Percentiles rank a stretch among this genome's conserved stretches.
Evolutionary conservation across 2,329 filamentous ascomycete species (phyloP).

Genomic region (Calonectria pauciramosa): DNA sequence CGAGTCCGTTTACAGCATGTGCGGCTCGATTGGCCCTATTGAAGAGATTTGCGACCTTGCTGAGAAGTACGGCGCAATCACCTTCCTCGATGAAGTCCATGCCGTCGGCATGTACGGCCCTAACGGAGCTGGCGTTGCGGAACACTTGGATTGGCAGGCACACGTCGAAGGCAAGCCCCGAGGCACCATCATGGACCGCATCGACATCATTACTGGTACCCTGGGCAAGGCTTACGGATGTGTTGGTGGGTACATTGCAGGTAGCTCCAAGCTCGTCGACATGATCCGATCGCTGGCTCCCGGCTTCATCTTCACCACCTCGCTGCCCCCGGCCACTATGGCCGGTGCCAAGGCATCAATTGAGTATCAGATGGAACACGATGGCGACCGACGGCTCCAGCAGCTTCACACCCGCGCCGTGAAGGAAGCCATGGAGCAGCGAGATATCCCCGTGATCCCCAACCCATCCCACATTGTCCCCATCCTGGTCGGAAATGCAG

Average conservation of each 20-base stretch:
- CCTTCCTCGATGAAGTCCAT: conserved; percentile 98
- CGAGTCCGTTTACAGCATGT: conserved; percentile 99
- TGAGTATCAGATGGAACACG: conserved; percentile 89
- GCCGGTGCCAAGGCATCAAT: conserved; percentile 92
- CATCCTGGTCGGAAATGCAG: conserved; percentile 92
- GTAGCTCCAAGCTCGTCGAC: conserved; percentile 87
- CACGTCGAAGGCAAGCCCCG: conserved; percentile 80
- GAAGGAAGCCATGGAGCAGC: conserved; percentile 83
- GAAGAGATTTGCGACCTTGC: conserved; percentile 96
- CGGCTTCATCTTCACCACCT: conserved; percentile 99
- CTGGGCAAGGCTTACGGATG: conserved; percentile 98
- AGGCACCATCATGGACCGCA: conserved; percentile 93
- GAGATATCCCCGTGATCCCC: conserved; percentile 95
- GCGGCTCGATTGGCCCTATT: conserved; percentile 95
- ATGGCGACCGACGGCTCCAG: conserved; percentile 90
- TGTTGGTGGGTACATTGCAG: conserved; percentile 97
- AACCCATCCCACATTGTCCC: conserved; percentile 98
- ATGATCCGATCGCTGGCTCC: conserved; percentile 94
- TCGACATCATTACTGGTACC: conserved; percentile 98
- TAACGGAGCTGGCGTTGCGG: conserved; percentile 93
- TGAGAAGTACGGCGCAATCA: conserved; percentile 97
- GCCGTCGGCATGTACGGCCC: conserved; percentile 99
- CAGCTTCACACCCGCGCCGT: conserved; percentile 97
- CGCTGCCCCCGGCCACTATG: conserved; percentile 96
- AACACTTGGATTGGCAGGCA: conserved; percentile 94